Base-by-base conservation (phyloP, 2,329 filamentous ascomycete genomes). In the Claviceps sorghi region DNA sequence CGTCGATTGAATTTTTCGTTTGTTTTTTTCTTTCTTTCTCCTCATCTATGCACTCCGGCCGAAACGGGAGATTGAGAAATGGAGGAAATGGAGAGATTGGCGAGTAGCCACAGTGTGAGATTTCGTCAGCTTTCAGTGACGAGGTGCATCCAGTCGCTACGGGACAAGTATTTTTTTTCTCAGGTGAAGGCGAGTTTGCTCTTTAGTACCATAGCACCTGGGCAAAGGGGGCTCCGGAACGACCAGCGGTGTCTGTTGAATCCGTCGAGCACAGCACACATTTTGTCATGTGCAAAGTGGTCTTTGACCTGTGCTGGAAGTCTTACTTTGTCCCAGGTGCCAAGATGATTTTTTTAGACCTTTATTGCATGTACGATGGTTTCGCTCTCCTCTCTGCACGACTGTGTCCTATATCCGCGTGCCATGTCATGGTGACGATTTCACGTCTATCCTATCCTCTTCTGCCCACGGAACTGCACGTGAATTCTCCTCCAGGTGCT, bases 111-210 rank as follows among this genome's bases (percentile, higher is more conserved):
- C 43, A 49, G 2, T 13, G 36, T 50, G 30, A 61, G 60, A 56
- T 60, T 59, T 59, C 59, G 62, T 59, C 58, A 22, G 46, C 40
- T 56, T 55, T 26, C 60, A 57, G 61, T 63, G 63, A 60, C 62
- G 60, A 62, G 57, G 64, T 55, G 60, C 26, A 61, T 58, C 57
- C 30, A 63, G 61, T 61, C 63, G 61, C 60, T 51, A 56, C 52
- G 55, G 62, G 59, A 56, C 61, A 44, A 44, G 57, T 57, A 40
- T 60, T 61, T 56, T 54, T 56, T 48, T 53, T n/a, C n/a, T n/a
- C n/a, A n/a, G 49, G 54, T 51, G 46, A 46, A 48, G 49, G 46
- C 36, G 9, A 13, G 17, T 5, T 45, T 48, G 46, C 54, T 50
- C 49, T 49, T 26, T 21, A 21, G n/a, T n/a, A 21, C n/a, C 38